A percentile compares a stretch with the other conserved stretches of the same genome.
phyloP scores from a whole-genome alignment of 75 land plant genomes.

The Pinus taeda region DNA sequence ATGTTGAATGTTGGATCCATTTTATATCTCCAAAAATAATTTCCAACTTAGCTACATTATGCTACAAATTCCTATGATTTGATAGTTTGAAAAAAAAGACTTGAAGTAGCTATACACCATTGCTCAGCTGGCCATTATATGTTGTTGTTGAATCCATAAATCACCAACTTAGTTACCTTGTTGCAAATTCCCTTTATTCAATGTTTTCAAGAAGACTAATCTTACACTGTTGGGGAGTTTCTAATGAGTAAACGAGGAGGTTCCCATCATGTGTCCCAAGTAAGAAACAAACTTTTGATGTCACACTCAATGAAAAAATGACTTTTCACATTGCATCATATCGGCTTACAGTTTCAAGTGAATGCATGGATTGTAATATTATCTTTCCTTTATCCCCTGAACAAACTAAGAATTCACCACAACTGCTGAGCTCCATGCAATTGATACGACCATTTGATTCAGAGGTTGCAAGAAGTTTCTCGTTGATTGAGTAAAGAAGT shows the following conservation, averaged over 20 bases:
- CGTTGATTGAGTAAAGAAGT: slow-evolving; percentile 83
- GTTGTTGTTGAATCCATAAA: too few relatives aligned
- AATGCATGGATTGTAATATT: slow-evolving; percentile 71
- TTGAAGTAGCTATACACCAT: too few relatives aligned
- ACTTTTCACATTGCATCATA: slow-evolving; percentile 77
- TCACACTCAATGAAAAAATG: slow-evolving; percentile 75
- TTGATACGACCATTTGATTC: slow-evolving; percentile 89
- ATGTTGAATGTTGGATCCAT: too few relatives aligned
- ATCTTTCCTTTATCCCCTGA: slow-evolving; percentile 96
- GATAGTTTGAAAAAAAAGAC: too few relatives aligned
- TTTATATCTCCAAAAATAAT: too few relatives aligned
- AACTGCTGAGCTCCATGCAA: slow-evolving; percentile 79
- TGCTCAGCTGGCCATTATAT: too few relatives aligned
- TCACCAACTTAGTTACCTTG: slow-evolving; percentile 14
- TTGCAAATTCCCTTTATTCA: slow-evolving; percentile 24
- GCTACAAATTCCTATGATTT: too few relatives aligned
- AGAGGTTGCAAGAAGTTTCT: slow-evolving; percentile 67
- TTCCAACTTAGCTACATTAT: too few relatives aligned
- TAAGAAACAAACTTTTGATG: slow-evolving; percentile 92
- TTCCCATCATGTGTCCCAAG: slow-evolving; percentile 90
- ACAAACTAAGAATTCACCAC: slow-evolving; percentile 95
- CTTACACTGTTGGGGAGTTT: slow-evolving; percentile 64
- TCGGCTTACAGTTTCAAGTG: slow-evolving; percentile 67
- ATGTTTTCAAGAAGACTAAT: slow-evolving; percentile 23
- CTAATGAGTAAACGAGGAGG: slow-evolving; percentile 81